These are phyloP conservation scores for Suillus bovinus DNA, from an alignment of 768 basidiomycete genomes.

Conservation along the genomic window DNA sequence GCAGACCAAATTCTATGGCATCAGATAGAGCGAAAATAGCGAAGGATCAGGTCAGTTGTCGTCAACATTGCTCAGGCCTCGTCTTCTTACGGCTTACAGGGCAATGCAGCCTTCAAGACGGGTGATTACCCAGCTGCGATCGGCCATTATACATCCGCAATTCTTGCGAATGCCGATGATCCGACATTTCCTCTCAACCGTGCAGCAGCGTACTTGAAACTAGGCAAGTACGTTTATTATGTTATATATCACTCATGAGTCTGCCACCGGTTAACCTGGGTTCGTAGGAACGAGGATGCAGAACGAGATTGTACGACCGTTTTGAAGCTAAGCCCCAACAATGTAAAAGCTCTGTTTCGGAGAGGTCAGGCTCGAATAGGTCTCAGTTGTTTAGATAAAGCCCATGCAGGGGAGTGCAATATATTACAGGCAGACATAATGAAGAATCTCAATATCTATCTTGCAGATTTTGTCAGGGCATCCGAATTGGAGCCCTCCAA, in stretches of 20 bases:
- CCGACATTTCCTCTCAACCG: constrained; percentile 85
- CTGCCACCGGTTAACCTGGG: constrained; percentile 2
- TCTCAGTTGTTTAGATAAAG: constrained; percentile 55
- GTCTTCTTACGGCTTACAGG: constrained; percentile 45
- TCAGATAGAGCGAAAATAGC: constrained; percentile 35
- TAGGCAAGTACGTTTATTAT: constrained; percentile 79
- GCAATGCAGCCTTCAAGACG: constrained; percentile 83
- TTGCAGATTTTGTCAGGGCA: constrained; percentile 60
- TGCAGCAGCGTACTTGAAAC: constrained; percentile 89
- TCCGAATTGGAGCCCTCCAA: constrained; percentile 67
- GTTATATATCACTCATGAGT: background rate
- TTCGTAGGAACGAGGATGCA: constrained; percentile 70
- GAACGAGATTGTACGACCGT: constrained; percentile 77
- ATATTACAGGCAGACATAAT: background rate
- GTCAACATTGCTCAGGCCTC: background rate
- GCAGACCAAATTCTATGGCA: constrained; percentile 25
- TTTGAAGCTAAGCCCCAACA: constrained; percentile 52
- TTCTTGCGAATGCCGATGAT: constrained; percentile 67
- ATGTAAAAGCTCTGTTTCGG: constrained; percentile 81
- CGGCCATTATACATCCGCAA: constrained; percentile 84
- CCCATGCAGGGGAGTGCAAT: constrained; percentile 50
- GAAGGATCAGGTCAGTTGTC: constrained; percentile 31
- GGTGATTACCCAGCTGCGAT: constrained; percentile 78
- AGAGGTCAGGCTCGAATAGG: constrained; percentile 70
- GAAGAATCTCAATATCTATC: constrained; percentile 7